A percentile compares a stretch with the other conserved stretches of the same genome.
Evolutionary conservation across 257 asterid genomes (phyloP).

Genomic region (Salvia rosmarinus): DNA sequence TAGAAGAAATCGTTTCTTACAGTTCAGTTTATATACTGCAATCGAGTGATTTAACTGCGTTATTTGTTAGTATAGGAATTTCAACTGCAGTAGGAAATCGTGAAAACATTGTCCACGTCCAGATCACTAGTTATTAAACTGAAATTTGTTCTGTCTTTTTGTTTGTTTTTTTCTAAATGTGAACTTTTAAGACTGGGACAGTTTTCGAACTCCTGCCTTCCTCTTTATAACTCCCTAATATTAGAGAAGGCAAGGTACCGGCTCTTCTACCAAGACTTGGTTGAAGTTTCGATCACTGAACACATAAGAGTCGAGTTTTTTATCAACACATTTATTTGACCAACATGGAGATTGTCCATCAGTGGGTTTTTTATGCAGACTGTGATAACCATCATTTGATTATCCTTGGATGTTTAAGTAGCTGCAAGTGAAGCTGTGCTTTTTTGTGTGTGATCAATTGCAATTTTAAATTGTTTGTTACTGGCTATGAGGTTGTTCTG

Average conservation of each 20-base stretch:
- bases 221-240: not conserved
- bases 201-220: not conserved
- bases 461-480: not conserved
- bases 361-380: conserved; percentile 16
- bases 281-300: conserved; percentile 6
- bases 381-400: not conserved
- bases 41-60: conserved; percentile 2
- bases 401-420: conserved; percentile 1
- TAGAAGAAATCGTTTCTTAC: not conserved
- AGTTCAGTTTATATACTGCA: not conserved
- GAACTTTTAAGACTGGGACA: not conserved
- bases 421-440: conserved; percentile 2
- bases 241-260: not conserved
- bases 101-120: conserved; percentile 1
- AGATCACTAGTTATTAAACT: not conserved
- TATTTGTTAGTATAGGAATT: not conserved
- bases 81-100: conserved; percentile 12
- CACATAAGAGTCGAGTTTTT: not conserved
- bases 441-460: conserved; percentile 3
- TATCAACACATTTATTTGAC: not conserved
- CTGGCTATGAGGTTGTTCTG: not conserved
- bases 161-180: not conserved
- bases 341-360: not conserved
- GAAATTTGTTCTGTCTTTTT: not conserved
- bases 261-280: not conserved